phyloP scores from a whole-genome alignment of 768 basidiomycete genomes.

The Phaeotremella skinneri region DNA sequence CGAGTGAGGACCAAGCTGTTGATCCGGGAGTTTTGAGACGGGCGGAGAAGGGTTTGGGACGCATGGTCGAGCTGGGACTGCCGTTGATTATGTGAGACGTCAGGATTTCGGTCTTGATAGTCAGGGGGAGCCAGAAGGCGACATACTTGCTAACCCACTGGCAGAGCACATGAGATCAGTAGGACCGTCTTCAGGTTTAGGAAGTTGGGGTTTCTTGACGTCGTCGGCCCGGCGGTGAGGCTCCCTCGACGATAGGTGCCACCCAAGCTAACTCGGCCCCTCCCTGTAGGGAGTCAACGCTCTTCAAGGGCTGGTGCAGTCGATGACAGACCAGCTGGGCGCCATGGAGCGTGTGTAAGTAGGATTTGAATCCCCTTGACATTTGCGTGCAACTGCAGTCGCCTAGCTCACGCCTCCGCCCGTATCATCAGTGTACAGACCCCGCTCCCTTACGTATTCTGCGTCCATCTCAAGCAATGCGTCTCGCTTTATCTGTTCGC shows the following conservation, averaged over 20 bases:
- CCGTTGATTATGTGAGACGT: conserved; percentile 76
- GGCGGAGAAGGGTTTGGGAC: conserved; percentile 64
- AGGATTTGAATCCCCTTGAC: conserved; percentile 12
- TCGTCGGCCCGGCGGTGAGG: conserved; percentile 81
- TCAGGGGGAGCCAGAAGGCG: no score
- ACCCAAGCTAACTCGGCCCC: conserved; percentile 8
- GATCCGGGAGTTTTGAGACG: conserved; percentile 52
- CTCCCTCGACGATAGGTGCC: neutral
- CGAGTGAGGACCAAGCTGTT: neutral
- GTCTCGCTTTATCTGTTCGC: conserved; percentile 90
- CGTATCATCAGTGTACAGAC: conserved; percentile 22
- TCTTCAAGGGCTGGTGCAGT: conserved; percentile 68
- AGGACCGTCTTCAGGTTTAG: conserved; percentile 69
- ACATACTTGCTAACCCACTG: no score
- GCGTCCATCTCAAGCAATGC: conserved; percentile 91
- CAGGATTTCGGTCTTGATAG: conserved; percentile 32
- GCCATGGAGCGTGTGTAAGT: conserved; percentile 89
- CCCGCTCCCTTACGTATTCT: conserved; percentile 49
- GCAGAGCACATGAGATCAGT: conserved; percentile 78
- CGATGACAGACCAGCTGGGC: conserved; percentile 75
- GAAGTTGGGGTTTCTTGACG: conserved; percentile 77
- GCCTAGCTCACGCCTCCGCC: conserved; percentile 5
- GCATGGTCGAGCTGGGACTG: conserved; percentile 62
- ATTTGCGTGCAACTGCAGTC: no score
- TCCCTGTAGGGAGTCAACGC: conserved; percentile 64